Percentiles rank a stretch among this genome's conserved stretches.
Evolutionary conservation across 108 stramenopile species (phyloP).

Genomic region (Skeletonema potamos): DNA sequence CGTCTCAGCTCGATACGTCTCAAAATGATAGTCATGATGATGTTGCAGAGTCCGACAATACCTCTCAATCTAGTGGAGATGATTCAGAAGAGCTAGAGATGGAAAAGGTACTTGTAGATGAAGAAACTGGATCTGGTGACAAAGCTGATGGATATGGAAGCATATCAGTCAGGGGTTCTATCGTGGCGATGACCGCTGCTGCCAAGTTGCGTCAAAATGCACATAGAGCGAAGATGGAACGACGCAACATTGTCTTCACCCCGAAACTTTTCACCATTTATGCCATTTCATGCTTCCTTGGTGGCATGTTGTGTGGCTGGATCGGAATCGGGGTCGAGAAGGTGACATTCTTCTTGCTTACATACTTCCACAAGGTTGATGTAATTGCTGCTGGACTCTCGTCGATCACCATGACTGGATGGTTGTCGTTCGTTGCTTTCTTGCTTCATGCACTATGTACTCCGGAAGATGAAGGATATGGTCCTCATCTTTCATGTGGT

Average conservation of each 20-base stretch:
- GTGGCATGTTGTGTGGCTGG: slow-evolving; percentile 9
- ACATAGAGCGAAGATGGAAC: neutral
- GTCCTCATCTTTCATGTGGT: slow-evolving; percentile 7
- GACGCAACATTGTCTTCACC: slow-evolving; percentile 3
- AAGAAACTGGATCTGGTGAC: neutral
- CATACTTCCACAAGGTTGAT: slow-evolving; percentile 19
- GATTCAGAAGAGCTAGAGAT: too few species aligned
- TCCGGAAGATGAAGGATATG: slow-evolving; percentile 9
- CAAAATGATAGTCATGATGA: neutral
- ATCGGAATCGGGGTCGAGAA: slow-evolving; percentile 20
- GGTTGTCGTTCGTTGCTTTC: slow-evolving; percentile 9
- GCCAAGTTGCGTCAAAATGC: neutral
- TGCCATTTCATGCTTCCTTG: slow-evolving; percentile 6
- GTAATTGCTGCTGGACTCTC: slow-evolving; percentile 13
- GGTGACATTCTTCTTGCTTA: slow-evolving; percentile 13
- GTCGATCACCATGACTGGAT: slow-evolving; percentile 11
- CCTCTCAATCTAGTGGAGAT: too few species aligned
- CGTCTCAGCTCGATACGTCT: neutral
- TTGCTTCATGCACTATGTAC: slow-evolving; percentile 13
- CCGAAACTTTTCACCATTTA: slow-evolving; percentile 7
- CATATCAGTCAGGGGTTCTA: neutral
- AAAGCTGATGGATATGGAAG: neutral
- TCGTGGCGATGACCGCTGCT: too few species aligned
- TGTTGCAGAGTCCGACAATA: neutral
- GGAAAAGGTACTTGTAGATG: neutral